Evolutionary conservation across 768 basidiomycete genomes (phyloP).

Genomic region (Termitomyces sp.): DNA sequence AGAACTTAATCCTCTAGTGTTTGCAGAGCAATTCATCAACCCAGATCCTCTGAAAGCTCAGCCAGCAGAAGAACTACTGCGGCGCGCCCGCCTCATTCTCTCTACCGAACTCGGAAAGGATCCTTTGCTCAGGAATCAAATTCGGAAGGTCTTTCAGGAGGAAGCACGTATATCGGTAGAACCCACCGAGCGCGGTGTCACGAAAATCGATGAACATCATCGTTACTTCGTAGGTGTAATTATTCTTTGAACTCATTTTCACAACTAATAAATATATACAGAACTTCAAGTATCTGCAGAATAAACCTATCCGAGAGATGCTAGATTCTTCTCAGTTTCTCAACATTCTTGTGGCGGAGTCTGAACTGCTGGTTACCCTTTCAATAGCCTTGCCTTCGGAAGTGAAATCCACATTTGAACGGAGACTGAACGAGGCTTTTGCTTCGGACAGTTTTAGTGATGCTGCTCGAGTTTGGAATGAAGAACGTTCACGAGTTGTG

Average conservation of each 20-base stretch:
- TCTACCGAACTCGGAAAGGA: constrained; percentile 91
- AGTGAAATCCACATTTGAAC: constrained; percentile 63
- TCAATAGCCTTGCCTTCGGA: constrained; percentile 62
- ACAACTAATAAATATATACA: constrained; percentile 25
- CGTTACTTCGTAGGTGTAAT: constrained; percentile 54
- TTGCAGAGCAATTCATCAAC: constrained; percentile 84
- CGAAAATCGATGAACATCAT: constrained; percentile 72
- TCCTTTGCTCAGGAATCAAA: constrained; percentile 75
- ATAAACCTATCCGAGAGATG: constrained; percentile 73
- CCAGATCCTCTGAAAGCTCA: constrained; percentile 55
- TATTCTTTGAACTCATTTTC: not conserved
- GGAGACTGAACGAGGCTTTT: constrained; percentile 75
- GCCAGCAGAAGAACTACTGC: constrained; percentile 62
- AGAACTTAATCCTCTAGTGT: constrained; percentile 69
- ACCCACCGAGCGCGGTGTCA: constrained; percentile 83
- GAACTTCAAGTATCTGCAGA: constrained; percentile 92
- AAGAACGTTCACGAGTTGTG: constrained; percentile 72
- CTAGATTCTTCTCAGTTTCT: constrained; percentile 75
- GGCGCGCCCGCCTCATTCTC: constrained; percentile 76
- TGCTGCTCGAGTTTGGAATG: constrained; percentile 88
- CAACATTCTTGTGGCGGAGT: constrained; percentile 86
- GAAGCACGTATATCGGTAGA: constrained; percentile 73
- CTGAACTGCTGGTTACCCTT: constrained; percentile 81
- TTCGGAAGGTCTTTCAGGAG: constrained; percentile 69
- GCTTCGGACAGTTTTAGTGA: constrained; percentile 82